phyloP scores from a whole-genome alignment of 2,329 filamentous ascomycete genomes.

The Cryphonectria nitschkei region DNA sequence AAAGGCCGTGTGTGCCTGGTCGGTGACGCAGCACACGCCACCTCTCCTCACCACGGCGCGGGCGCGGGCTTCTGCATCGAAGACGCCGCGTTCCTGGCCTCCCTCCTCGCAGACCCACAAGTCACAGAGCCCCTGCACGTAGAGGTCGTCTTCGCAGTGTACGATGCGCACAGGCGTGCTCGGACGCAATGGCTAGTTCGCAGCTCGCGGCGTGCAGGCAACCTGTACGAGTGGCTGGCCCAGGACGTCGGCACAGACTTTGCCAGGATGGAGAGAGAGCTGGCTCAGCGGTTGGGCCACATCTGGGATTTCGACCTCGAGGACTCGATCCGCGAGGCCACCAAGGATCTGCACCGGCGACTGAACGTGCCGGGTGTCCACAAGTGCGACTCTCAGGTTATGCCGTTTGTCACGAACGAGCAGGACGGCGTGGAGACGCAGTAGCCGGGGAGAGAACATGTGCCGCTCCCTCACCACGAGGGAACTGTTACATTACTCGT shows the following conservation, averaged over 20 bases:
- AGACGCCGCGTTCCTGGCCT: constrained; percentile 49
- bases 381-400: constrained; percentile 24
- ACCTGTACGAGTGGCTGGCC: constrained; percentile 50
- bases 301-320: constrained; percentile 24
- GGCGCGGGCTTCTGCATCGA: constrained; percentile 63
- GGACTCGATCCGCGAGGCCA: constrained; percentile 22
- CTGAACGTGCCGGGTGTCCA: constrained; percentile 21
- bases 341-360: constrained; percentile 22
- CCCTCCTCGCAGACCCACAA: constrained; percentile 49
- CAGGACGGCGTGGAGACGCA: constrained; percentile 22
- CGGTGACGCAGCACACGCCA: constrained; percentile 67
- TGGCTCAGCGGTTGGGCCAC: constrained; percentile 21
- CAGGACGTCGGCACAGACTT: constrained; percentile 42
- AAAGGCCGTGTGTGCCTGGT: constrained; percentile 52
- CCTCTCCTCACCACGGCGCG: constrained; percentile 62
- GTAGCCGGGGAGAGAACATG: background rate
- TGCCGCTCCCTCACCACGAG: background rate
- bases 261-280: constrained; percentile 38
- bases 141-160: constrained; percentile 52
- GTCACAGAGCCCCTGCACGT: constrained; percentile 41
- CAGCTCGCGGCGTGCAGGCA: constrained; percentile 50
- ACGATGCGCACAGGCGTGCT: constrained; percentile 52
- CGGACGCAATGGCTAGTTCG: constrained; percentile 53
- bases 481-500: background rate
- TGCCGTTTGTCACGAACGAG: constrained; percentile 25